A percentile compares a stretch with the other conserved stretches of the same genome.
Evolutionary conservation across 768 basidiomycete genomes (phyloP).

Genomic region (Pulveroboletus sp.): DNA sequence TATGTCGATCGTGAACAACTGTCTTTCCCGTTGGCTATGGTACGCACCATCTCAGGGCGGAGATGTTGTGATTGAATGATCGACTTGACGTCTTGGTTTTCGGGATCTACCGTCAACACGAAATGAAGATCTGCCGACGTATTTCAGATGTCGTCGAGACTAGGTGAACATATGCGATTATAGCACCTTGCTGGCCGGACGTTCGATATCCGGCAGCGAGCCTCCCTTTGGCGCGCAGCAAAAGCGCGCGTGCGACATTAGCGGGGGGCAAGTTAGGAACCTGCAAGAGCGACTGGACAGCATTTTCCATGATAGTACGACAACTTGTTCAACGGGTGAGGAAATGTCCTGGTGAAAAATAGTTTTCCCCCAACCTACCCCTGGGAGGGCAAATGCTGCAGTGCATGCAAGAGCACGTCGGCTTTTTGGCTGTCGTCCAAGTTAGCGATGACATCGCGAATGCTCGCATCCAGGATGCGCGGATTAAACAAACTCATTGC

Average conservation of each 20-base stretch:
- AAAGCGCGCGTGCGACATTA: conserved; percentile 54
- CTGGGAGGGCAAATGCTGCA: conserved; percentile 72
- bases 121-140: conserved; percentile 54
- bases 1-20: conserved; percentile 6
- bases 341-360: conserved; percentile 2
- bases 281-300: conserved; percentile 64
- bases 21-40: background rate
- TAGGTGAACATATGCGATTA: background rate
- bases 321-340: conserved; percentile 30
- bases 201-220: conserved; percentile 55
- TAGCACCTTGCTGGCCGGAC: conserved; percentile 56
- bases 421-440: conserved; percentile 64
- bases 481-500: conserved; percentile 69
- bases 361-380: conserved; percentile 39
- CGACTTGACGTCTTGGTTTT: conserved; percentile 62
- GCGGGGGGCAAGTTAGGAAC: conserved; percentile 48
- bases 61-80: conserved; percentile 50
- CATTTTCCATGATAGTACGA: conserved; percentile 66
- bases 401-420: conserved; percentile 71
- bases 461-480: conserved; percentile 71
- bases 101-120: conserved; percentile 58
- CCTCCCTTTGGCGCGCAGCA: conserved; percentile 63
- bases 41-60: conserved; percentile 52
- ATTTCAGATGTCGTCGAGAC: conserved; percentile 4
- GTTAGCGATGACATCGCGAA: conserved; percentile 57